Percentiles rank a stretch among this genome's conserved stretches.
phyloP scores from a whole-genome alignment of 352 stramenopile species.

The Globisporangium heterothallicum region DNA sequence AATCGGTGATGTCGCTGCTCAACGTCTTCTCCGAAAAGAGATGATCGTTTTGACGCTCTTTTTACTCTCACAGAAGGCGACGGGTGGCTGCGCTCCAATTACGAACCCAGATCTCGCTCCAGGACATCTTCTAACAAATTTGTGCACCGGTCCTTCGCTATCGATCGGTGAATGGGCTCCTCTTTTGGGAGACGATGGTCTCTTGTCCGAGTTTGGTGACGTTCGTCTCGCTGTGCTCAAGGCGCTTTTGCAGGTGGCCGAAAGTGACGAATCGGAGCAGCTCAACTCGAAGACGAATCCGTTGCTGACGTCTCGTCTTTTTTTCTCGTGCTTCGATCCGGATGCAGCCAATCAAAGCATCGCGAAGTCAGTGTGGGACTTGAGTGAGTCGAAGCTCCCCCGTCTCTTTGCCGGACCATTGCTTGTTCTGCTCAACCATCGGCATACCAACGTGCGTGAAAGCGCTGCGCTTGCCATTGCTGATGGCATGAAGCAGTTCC shows the following conservation, averaged over 20 bases:
- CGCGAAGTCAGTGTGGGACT: constrained; percentile 63
- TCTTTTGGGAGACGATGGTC: constrained; percentile 58
- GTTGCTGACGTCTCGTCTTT: constrained; percentile 55
- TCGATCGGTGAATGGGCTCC: constrained; percentile 60
- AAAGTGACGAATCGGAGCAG: constrained; percentile 47
- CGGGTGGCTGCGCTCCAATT: constrained; percentile 46
- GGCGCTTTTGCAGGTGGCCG: constrained; percentile 51
- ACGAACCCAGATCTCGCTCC: constrained; percentile 57
- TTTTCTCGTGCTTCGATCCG: constrained; percentile 60
- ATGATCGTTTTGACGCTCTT: constrained; percentile 72
- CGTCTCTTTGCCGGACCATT: constrained; percentile 57
- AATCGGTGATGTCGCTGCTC: constrained; percentile 70
- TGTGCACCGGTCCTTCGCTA: constrained; percentile 53
- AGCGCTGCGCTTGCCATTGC: constrained; percentile 73
- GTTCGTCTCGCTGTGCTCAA: constrained; percentile 55
- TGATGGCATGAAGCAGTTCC: constrained; percentile 76
- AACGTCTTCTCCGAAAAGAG: constrained; percentile 63
- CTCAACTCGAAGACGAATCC: constrained; percentile 34
- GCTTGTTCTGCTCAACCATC: constrained; percentile 73
- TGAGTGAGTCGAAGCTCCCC: constrained; percentile 39
- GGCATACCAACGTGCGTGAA: constrained; percentile 66
- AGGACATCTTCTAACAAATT: constrained; percentile 42
- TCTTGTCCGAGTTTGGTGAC: constrained; percentile 55
- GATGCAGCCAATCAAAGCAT: constrained; percentile 52
- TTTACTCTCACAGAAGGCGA: constrained; percentile 53